Conservation (phyloP, 257 asterid genomes). For the Schizonepeta tenuifolia region DNA sequence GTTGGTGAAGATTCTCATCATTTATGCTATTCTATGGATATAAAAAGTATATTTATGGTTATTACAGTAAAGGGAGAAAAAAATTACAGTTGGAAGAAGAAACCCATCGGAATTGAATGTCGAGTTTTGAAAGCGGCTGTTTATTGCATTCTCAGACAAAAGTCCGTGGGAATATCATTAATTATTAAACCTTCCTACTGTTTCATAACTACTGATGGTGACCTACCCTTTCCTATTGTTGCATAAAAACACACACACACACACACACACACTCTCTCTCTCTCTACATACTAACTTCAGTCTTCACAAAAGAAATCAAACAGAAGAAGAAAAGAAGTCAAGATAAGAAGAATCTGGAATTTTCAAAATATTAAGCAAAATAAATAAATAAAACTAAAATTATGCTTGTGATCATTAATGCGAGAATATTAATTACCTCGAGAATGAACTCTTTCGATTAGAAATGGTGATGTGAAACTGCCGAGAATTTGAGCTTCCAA, state of each 20-base stretch:
- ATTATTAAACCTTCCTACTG: conserved; percentile 25
- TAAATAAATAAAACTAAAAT: neutral
- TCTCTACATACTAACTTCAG: conserved; percentile 1
- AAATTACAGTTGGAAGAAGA: neutral
- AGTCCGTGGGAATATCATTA: neutral
- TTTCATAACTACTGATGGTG: conserved; percentile 42
- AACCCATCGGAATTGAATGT: conserved; percentile 39
- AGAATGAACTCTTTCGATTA: conserved; percentile 18
- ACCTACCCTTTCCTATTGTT: conserved; percentile 32
- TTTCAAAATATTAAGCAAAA: neutral
- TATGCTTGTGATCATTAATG: neutral
- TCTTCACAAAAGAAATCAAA: conserved; percentile 1
- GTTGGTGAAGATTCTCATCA: conserved; percentile 19
- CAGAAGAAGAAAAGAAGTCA: neutral
- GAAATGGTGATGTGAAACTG: neutral
- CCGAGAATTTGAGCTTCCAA: conserved; percentile 10
- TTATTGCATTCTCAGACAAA: conserved; percentile 55
- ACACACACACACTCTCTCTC: too few species aligned
- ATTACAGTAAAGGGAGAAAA: neutral
- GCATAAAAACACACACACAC: too few species aligned
- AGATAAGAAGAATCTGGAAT: neutral
- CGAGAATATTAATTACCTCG: conserved; percentile 30
- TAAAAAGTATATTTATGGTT: neutral
- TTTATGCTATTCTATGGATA: neutral
- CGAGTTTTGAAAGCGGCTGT: conserved; percentile 59